Percentiles rank a stretch among this genome's conserved stretches.
Conservation (phyloP, 75 land plant species). For the Cunninghamia lanceolata region DNA sequence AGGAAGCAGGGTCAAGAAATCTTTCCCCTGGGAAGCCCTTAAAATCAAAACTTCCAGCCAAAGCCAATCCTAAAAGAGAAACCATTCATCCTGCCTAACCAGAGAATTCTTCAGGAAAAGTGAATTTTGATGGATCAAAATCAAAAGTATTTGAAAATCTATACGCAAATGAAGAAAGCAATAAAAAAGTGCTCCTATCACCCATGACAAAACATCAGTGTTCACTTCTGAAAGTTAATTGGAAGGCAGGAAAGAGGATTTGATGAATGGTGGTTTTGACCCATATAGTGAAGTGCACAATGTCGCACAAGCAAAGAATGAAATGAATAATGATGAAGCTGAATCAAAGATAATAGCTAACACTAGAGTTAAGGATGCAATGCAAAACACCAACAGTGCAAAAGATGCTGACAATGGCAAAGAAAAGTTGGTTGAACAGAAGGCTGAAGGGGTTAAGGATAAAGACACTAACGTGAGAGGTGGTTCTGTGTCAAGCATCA, state of each 20-base stretch:
- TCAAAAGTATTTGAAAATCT: no score
- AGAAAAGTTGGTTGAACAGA: not conserved
- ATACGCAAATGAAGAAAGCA: not conserved
- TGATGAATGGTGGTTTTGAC: no score
- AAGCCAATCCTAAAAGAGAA: conserved; percentile 4
- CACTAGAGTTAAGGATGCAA: not conserved
- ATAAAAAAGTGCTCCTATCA: not conserved
- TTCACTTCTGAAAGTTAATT: not conserved
- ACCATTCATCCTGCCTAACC: not conserved
- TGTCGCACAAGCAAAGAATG: no score
- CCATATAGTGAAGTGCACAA: no score
- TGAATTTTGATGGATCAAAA: not conserved
- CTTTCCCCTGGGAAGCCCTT: no score
- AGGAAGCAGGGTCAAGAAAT: no score
- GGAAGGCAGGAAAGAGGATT: not conserved
- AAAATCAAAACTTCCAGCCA: no score
- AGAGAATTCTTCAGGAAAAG: not conserved
- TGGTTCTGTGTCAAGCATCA: not conserved
- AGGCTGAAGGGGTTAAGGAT: not conserved
- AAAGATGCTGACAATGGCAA: not conserved
- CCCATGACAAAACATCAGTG: no score
- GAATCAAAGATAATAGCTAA: conserved; percentile 5
- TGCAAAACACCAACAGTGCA: not conserved
- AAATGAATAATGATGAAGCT: not conserved
- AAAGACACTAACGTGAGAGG: not conserved